Conservation (phyloP, 768 basidiomycete species). For the Suillus subalutaceus region DNA sequence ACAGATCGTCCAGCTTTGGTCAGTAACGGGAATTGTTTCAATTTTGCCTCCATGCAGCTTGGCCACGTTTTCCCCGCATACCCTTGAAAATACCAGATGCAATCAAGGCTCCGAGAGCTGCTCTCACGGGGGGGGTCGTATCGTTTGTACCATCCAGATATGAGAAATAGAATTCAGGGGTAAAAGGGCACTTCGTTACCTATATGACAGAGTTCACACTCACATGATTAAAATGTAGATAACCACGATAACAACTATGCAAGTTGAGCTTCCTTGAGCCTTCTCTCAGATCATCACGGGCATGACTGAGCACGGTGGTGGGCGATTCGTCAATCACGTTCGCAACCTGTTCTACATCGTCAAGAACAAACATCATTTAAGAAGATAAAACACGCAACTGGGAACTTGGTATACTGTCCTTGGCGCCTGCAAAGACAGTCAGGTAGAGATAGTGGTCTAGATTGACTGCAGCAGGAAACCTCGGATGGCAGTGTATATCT, state of each 20-base stretch:
- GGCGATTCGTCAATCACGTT: not conserved
- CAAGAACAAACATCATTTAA: slow-evolving; percentile 1
- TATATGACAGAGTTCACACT: slow-evolving; percentile 1
- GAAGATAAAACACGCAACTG: not conserved
- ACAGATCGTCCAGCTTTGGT: not conserved
- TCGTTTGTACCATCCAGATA: slow-evolving; percentile 35
- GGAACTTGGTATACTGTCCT: not conserved
- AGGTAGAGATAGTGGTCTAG: slow-evolving; percentile 7
- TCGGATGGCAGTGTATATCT: not conserved
- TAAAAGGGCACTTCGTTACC: slow-evolving; percentile 18
- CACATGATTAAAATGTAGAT: slow-evolving; percentile 14
- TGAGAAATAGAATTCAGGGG: slow-evolving; percentile 10
- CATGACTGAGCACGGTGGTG: not conserved
- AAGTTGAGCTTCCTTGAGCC: slow-evolving; percentile 8
- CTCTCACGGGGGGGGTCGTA: slow-evolving; percentile 43
- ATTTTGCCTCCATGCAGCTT: no score
- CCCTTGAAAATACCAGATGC: not conserved
- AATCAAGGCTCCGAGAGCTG: slow-evolving; percentile 36
- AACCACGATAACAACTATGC: slow-evolving; percentile 9
- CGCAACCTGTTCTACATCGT: not conserved
- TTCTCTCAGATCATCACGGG: slow-evolving; percentile 2
- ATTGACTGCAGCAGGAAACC: not conserved
- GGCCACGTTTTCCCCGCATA: not conserved
- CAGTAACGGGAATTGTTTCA: slow-evolving; percentile 10
- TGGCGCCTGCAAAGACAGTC: not conserved